Percentiles rank a stretch among this genome's conserved stretches.
These are phyloP conservation scores for Backusella westeae DNA, from an alignment of 192 early-diverging fungal genomes.

Conservation along the genomic window DNA sequence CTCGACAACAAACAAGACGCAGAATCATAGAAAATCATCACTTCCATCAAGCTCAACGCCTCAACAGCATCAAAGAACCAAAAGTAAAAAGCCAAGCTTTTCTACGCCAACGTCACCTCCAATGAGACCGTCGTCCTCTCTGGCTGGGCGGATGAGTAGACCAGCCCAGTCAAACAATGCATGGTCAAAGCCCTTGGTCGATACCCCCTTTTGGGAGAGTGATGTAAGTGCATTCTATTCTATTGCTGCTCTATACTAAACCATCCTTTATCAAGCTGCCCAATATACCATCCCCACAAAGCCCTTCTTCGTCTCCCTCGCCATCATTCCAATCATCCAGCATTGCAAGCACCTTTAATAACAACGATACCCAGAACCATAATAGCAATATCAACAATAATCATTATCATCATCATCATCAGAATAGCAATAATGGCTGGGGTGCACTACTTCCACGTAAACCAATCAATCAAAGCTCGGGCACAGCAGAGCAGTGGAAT, in stretches of 20 bases:
- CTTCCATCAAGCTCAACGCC: neutral
- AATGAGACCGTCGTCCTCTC: neutral
- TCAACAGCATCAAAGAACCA: neutral
- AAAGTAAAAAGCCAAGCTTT: neutral
- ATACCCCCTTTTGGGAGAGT: conserved; percentile 10
- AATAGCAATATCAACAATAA: neutral
- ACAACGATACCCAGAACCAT: neutral
- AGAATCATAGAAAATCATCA: neutral
- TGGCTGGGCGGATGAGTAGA: neutral
- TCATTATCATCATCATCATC: neutral
- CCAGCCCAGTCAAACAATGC: neutral
- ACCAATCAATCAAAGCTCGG: neutral
- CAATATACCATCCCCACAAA: neutral
- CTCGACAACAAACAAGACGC: neutral
- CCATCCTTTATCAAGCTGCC: neutral
- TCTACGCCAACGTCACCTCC: neutral
- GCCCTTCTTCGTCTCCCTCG: no score
- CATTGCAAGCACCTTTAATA: neutral
- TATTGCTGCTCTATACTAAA: neutral
- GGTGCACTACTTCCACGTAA: neutral
- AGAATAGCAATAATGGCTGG: neutral
- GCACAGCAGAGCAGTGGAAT: neutral
- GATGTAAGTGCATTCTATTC: neutral
- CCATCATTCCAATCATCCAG: neutral
- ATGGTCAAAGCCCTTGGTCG: neutral